Percentiles rank a stretch among this genome's conserved stretches.
Conservation (phyloP, 2,329 filamentous ascomycete species). For the Madurella mycetomatis region DNA sequence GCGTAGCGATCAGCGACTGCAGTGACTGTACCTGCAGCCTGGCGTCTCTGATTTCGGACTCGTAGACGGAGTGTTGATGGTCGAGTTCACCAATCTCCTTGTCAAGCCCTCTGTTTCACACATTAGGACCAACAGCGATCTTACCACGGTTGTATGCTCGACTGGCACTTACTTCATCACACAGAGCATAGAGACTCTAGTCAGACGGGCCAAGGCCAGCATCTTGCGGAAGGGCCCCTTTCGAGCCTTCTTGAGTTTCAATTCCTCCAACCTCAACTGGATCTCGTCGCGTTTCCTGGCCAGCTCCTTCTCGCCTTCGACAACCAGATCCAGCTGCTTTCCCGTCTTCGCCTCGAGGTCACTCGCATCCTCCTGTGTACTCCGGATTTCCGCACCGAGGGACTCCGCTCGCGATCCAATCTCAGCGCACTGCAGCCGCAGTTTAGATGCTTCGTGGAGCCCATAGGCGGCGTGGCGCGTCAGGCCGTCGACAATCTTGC, state of each 20-base stretch:
- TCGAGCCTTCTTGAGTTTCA: neutral
- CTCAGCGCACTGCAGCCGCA: neutral
- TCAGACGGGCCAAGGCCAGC: neutral
- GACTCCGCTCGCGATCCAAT: neutral
- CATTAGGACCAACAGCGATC: neutral
- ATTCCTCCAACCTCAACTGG: neutral
- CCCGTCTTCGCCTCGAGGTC: neutral
- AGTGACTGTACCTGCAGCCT: neutral
- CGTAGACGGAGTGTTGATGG: neutral
- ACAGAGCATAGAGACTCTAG: neutral
- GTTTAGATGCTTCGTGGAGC: neutral
- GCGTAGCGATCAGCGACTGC: neutral
- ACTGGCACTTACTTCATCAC: neutral
- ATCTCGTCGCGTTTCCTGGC: neutral
- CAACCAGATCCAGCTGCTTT: neutral
- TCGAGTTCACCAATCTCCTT: neutral
- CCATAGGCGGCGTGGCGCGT: neutral
- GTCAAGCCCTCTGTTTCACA: neutral
- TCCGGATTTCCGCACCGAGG: neutral
- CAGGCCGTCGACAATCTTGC: neutral
- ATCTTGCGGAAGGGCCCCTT: neutral
- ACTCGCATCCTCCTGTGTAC: neutral
- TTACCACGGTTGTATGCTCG: neutral
- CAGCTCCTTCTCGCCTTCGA: neutral
- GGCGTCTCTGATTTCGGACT: neutral